phyloP scores from a whole-genome alignment of 2,329 filamentous ascomycete species.

The Amauroascus verrucosus region DNA sequence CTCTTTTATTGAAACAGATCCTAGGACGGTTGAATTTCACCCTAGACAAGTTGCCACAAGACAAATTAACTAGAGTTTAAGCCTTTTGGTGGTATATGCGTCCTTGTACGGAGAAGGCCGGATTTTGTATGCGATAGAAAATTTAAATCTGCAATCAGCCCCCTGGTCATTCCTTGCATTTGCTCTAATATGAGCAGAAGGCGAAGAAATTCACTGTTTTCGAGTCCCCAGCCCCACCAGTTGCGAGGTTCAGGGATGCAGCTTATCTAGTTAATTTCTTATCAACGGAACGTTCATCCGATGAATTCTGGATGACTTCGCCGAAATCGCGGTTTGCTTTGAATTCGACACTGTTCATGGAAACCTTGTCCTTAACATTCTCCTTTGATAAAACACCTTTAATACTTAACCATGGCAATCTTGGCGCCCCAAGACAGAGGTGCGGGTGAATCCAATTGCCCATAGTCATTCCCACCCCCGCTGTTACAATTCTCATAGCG shows the following conservation, averaged over 20 bases:
- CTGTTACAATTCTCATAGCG: neutral
- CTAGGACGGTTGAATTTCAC: neutral
- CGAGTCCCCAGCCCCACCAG: neutral
- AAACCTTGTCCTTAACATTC: neutral
- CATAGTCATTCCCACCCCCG: neutral
- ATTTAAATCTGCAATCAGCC: too few relatives aligned
- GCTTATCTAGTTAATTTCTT: neutral
- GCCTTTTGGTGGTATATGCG: too few relatives aligned
- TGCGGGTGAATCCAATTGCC: conserved; percentile 10
- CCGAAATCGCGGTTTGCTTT: conserved; percentile 1
- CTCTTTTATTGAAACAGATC: neutral
- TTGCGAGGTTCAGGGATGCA: neutral
- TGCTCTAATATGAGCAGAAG: too few relatives aligned
- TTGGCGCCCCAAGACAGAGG: conserved; percentile 11
- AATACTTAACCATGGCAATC: neutral
- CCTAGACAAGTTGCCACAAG: too few relatives aligned
- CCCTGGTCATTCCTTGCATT: too few relatives aligned
- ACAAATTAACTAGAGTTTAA: too few relatives aligned
- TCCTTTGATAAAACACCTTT: neutral
- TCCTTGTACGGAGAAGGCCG: too few relatives aligned
- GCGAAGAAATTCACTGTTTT: neutral
- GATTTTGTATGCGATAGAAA: too few relatives aligned
- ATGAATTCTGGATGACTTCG: neutral
- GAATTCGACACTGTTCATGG: neutral
- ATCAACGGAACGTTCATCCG: neutral